Base-by-base conservation (phyloP, 1,139 yeast species). In the Protomyces arabidopsidicola region DNA sequence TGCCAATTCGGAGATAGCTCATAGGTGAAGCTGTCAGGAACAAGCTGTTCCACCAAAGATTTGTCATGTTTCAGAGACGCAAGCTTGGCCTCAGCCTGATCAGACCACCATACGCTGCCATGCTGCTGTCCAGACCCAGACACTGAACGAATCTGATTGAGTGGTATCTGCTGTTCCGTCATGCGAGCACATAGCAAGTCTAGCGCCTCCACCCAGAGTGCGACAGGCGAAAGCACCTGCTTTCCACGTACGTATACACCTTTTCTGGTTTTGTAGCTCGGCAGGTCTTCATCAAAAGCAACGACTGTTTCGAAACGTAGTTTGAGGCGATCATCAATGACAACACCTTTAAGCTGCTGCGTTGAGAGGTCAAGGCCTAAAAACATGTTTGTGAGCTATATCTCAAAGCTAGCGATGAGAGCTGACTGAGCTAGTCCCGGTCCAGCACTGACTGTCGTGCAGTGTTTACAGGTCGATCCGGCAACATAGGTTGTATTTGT, bases 61-160 rank as follows among this genome's bases (percentile, higher is more conserved):
- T 35, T 9, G 0, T 65, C 62, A 0, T 74, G 57, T 1, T 68
- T 73, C 64, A 79, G 77, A 12, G 65, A 36, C 5, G 68, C 65
- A 59, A 89, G 77, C 4, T 78, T 68, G 0, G 70, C 68, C 0
- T 75, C 72, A 0, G 88, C 86, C 5, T 76, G 70, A 2, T 74
- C 59, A 2, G 88, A 81, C 93, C 96, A 88, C 71, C 79, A 90
- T 0, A 90, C 90, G 2, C 95, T 86, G 0, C 96, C 97, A 71
- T 90, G 97, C 71, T 90, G 97, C 75, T 90, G 97, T 63, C 95
- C 87, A 0, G 96, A 89, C 0, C 97, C 97, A 62, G 88, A 82
- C 60, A 90, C 81, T 0, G 89, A 91, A 51, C 70, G 77, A n/a
- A 90, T 90, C 55, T 75, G 72, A 2, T 75, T 71, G 71, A 90